A percentile compares a stretch with the other conserved stretches of the same genome.
phyloP scores from a whole-genome alignment of 345 rosid genomes.

The Hypericum androsaemum region DNA sequence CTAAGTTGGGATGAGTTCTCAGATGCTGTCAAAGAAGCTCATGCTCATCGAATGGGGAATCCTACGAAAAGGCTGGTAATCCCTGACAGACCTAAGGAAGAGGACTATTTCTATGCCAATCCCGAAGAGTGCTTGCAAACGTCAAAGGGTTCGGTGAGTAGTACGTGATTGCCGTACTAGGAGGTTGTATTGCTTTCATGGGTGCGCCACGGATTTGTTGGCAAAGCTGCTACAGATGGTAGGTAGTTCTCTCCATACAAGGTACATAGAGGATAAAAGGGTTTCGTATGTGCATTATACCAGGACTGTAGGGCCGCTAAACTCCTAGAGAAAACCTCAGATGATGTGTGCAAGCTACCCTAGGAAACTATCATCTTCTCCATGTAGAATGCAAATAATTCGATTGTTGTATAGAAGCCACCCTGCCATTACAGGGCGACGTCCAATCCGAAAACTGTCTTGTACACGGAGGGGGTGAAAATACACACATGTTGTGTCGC shows the following conservation, averaged over 20 bases:
- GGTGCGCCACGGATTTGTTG: slow-evolving; percentile 10
- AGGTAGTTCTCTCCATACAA: slow-evolving; percentile 9
- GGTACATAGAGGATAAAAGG: slow-evolving; percentile 8
- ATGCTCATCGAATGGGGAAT: slow-evolving; percentile 60
- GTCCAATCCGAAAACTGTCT: slow-evolving; percentile 13
- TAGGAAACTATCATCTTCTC: slow-evolving; percentile 8
- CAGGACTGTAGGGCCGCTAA: slow-evolving; percentile 7
- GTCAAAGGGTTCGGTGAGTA: slow-evolving; percentile 31
- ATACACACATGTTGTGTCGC: slow-evolving; percentile 20
- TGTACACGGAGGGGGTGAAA: slow-evolving; percentile 27
- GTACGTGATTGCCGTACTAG: slow-evolving; percentile 17
- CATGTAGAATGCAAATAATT: slow-evolving; percentile 25
- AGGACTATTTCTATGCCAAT: slow-evolving; percentile 89
- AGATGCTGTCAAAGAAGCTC: slow-evolving; percentile 57
- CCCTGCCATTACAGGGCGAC: slow-evolving; percentile 32
- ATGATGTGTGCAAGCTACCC: slow-evolving; percentile 12
- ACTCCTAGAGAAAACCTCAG: slow-evolving; percentile 13
- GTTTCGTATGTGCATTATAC: slow-evolving; percentile 11
- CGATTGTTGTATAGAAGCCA: slow-evolving; percentile 33
- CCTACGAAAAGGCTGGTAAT: slow-evolving; percentile 52
- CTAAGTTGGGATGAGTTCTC: slow-evolving; percentile 82
- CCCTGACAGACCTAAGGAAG: slow-evolving; percentile 80
- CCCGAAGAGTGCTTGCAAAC: slow-evolving; percentile 81
- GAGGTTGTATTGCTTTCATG: slow-evolving; percentile 10
- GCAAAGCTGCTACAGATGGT: slow-evolving; percentile 21